Evolutionary conservation across 2,329 filamentous ascomycete species (phyloP), one percentile per base, ranked within the genome.

Genomic region (Xylaria polymorpha): DNA sequence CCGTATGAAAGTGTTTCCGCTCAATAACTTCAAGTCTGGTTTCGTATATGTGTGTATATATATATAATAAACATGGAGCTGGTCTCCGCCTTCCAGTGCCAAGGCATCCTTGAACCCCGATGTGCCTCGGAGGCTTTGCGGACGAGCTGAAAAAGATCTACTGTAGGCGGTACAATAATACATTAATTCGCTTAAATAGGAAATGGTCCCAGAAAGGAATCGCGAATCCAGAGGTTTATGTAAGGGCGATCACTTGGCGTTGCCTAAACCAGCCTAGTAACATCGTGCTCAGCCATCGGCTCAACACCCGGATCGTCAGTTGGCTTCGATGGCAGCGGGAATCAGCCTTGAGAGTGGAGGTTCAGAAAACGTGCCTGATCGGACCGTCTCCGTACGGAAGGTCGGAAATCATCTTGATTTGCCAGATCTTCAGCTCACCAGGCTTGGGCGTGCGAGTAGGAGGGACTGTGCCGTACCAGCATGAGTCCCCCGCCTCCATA

Each of bases 231-330:
- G 20, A 35, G 44, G 20, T 22, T 46, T 37, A 55, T 35, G 63
- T 53, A 50, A 58, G 29, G 43, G 7, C 53, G 20, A 6, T 37
- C 22, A 18, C 66, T 64, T 68, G 41, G 48, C 39, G 20, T 22
- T 44, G 9, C 63, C 59, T 14, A 35, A 69, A 64, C 20, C 8
- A 29, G 67, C 39, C 51, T 69, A 69, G 64, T 14, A 39, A 6
- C 25, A 32, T 44, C 39, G 32, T 66, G 41, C 67, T 69, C 59
- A 63, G 67, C 67, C 63, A 43, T 56, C 59, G 60, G 67, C 10
- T 51, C 46, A 8, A 57, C 41, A 32, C 18, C 64, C 63, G 58
- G 59, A 46, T 60, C 55, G 15, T 18, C 55, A 46, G 15, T 43
- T 22, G 29, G 29, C 46, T 43, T 51, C 22, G 39, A 25, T n/a